Base-by-base conservation (phyloP, 2,329 filamentous ascomycete genomes). In the Eurotiales sp. region DNA sequence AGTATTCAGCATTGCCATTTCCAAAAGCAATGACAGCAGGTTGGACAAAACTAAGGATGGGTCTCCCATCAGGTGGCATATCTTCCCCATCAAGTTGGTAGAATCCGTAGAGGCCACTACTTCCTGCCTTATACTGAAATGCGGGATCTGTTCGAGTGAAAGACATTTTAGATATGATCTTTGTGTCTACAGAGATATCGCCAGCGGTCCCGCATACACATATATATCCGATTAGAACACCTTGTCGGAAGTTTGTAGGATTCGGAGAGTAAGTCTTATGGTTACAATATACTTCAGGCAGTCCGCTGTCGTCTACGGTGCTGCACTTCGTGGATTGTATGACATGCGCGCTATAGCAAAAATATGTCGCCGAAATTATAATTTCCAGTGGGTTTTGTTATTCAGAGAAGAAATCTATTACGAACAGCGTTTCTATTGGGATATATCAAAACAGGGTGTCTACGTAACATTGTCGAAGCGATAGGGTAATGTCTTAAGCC, bases 21-120 rank as follows among this genome's bases (percentile, higher is more conserved):
- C 59, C 61, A 42, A 55, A 60, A 1, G 56, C 59, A 11, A 63
- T 12, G 8, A 63, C 23, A 10, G 51, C 54, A 3, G 61, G 59
- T 12, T 62, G 59, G 5, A 61, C 49, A 7, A 59, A 22, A 1
- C 57, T 50, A 15, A 58, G 30, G 2, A 57, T 48, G 14, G 25
- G 17, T 7, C 53, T 50, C 11, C 59, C 55, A 36, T 61, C 58
- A 1, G 59, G 43, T 17, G 43, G 30, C 2, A 17, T 36, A 39
- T 62, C 59, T 11, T 58, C 58, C 5, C 58, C 58, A 21, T 59
- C 58, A 3, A 57, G 53, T n/a, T 4, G 39, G 36, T 60, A 58
- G 1, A 60, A 36, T 10, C 54, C 47, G 44, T 63, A n/a, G n/a
- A n/a, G n/a, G n/a, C n/a, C n/a, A n/a, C n/a, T n/a, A n/a, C n/a